phyloP scores from a whole-genome alignment of 495 filamentous ascomycete genomes.

The Stereocaulon alpinum region DNA sequence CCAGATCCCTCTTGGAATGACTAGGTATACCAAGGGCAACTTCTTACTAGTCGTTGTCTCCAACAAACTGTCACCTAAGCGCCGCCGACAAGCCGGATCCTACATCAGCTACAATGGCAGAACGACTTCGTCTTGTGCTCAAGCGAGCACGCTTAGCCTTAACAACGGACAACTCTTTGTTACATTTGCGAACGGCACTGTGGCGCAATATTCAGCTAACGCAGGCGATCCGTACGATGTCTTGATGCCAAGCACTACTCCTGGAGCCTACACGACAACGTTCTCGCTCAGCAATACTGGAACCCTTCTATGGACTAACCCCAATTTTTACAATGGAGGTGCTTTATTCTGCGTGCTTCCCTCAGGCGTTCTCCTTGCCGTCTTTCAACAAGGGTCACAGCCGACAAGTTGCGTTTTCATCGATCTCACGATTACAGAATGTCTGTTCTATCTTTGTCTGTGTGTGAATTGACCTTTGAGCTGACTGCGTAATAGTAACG shows the following conservation, averaged over 20 bases:
- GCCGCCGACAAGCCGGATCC: constrained; percentile 9
- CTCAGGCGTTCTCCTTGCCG: constrained; percentile 8
- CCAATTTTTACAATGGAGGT: constrained; percentile 8
- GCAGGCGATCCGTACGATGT: neutral
- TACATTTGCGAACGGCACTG: constrained; percentile 8
- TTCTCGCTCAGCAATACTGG: constrained; percentile 9
- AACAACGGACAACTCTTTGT: constrained; percentile 7
- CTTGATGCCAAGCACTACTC: constrained; percentile 8
- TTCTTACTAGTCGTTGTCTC: neutral
- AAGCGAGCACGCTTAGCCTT: constrained; percentile 7
- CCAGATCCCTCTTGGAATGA: neutral
- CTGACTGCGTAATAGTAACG: neutral
- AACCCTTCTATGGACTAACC: constrained; percentile 9
- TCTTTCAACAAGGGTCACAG: constrained; percentile 10
- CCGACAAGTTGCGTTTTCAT: constrained; percentile 11
- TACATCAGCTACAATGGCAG: constrained; percentile 9
- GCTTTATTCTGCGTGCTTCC: constrained; percentile 13
- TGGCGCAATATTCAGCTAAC: constrained; percentile 11
- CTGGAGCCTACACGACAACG: constrained; percentile 3
- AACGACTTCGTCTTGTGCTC: constrained; percentile 9
- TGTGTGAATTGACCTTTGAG: too few relatives aligned
- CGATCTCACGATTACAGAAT: constrained; percentile 8
- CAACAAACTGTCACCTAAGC: constrained; percentile 5
- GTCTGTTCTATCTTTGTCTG: neutral
- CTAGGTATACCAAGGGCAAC: neutral